Conservation (phyloP, 1,139 yeast genomes). For the Blastobotrys capitulatus region DNA sequence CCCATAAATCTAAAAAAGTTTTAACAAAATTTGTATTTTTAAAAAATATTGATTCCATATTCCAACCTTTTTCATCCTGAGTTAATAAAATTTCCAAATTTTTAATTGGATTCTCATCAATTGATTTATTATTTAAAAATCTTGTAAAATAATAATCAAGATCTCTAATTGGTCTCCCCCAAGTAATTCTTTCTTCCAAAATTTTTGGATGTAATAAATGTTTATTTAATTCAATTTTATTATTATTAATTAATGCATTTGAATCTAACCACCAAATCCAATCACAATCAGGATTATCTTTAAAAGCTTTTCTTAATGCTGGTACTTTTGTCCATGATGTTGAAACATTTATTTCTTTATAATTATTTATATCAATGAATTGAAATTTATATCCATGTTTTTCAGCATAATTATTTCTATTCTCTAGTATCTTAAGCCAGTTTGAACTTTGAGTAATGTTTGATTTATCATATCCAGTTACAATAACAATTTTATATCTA, state of each 20-base stretch:
- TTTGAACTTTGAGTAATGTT: too few species aligned
- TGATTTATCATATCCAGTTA: too few species aligned
- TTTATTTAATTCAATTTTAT: constrained; percentile 26
- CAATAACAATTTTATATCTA: too few species aligned
- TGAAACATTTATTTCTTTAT: constrained; percentile 15
- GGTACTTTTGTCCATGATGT: constrained; percentile 30
- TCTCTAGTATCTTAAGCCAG: constrained; percentile 25
- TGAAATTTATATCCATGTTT: constrained; percentile 30
- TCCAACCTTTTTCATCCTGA: constrained; percentile 30
- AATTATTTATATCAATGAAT: constrained; percentile 25
- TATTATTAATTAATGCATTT: constrained; percentile 31
- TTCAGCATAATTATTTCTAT: constrained; percentile 31
- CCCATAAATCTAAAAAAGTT: constrained; percentile 14
- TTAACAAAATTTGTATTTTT: constrained; percentile 27
- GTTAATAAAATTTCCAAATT: too few species aligned
- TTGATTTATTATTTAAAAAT: too few species aligned
- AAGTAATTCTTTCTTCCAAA: constrained; percentile 16
- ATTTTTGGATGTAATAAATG: constrained; percentile 27
- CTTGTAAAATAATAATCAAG: too few species aligned
- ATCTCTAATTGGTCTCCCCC: constrained; percentile 20
- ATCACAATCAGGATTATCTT: constrained; percentile 28
- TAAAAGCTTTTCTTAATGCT: constrained; percentile 29
- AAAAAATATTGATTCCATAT: constrained; percentile 35
- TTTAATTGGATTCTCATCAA: too few species aligned
- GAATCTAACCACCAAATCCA: constrained; percentile 36